Evolutionary conservation across 495 filamentous ascomycete genomes (phyloP).

Genomic region (Massariosphaeria phaeospora): DNA sequence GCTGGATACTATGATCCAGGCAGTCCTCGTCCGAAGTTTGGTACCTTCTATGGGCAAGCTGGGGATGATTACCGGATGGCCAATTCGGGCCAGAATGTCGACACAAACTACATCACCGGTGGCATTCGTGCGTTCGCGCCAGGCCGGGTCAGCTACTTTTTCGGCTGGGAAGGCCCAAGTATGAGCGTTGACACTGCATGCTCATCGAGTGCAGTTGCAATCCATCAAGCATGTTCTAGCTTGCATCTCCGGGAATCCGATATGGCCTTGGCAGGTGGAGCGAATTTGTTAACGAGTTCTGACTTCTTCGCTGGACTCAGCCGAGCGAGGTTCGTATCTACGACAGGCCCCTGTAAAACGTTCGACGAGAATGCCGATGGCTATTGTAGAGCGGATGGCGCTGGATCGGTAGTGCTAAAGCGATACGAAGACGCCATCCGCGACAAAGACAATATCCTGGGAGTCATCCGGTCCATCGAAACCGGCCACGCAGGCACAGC

Average conservation of each 20-base stretch:
- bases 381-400: conserved; percentile 39
- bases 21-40: conserved; percentile 34
- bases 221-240: conserved; percentile 37
- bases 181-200: conserved; percentile 38
- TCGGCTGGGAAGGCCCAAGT: conserved; percentile 30
- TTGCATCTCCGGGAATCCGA: conserved; percentile 38
- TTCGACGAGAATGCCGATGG: conserved; percentile 41
- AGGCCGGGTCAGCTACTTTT: conserved; percentile 35
- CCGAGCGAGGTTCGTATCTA: conserved; percentile 36
- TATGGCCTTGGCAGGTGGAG: conserved; percentile 41
- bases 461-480: conserved; percentile 25
- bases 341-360: conserved; percentile 41
- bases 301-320: conserved; percentile 34
- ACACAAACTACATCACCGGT: conserved; percentile 33
- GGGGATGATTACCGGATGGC: conserved; percentile 32
- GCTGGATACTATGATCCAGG: conserved; percentile 36
- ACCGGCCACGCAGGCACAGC: conserved; percentile 38
- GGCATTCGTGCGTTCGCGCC: conserved; percentile 32
- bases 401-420: conserved; percentile 34
- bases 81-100: conserved; percentile 25
- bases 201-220: conserved; percentile 33
- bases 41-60: conserved; percentile 38
- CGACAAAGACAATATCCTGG: conserved; percentile 37
- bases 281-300: conserved; percentile 38
- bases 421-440: conserved; percentile 31